phyloP scores from a whole-genome alignment of 441 rosid species.

The Sinapis alba region DNA sequence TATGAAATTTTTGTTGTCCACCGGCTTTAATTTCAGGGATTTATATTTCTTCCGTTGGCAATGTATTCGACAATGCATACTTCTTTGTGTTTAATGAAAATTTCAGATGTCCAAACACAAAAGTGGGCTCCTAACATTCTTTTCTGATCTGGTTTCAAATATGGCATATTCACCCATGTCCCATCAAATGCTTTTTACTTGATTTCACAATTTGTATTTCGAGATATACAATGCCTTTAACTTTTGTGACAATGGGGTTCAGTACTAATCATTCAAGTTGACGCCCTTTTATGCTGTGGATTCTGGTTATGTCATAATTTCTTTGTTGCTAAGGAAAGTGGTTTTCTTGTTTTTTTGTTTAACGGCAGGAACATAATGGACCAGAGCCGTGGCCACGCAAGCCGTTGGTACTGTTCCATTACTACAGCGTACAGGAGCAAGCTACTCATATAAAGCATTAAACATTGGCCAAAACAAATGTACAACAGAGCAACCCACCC shows the following conservation, averaged over 20 bases:
- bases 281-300: slow-evolving; percentile 38
- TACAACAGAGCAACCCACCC: slow-evolving; percentile 43
- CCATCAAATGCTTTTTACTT: slow-evolving; percentile 20
- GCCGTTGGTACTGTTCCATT: slow-evolving; percentile 36
- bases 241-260: slow-evolving; percentile 24
- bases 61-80: neutral
- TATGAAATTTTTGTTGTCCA: neutral
- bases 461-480: slow-evolving; percentile 39
- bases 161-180: slow-evolving; percentile 30
- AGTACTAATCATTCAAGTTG: slow-evolving; percentile 25
- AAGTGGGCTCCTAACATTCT: neutral
- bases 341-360: slow-evolving; percentile 26
- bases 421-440: slow-evolving; percentile 38
- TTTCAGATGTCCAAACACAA: neutral
- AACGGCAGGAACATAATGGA: slow-evolving; percentile 47
- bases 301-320: slow-evolving; percentile 46
- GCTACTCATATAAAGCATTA: slow-evolving; percentile 54
- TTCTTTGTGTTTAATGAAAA: neutral
- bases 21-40: neutral
- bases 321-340: slow-evolving; percentile 82
- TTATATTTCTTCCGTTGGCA: neutral
- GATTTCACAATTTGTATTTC: slow-evolving; percentile 31
- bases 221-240: slow-evolving; percentile 33
- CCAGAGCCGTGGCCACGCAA: slow-evolving; percentile 50
- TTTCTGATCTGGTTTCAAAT: slow-evolving; percentile 5